Percentiles rank a stretch among this genome's conserved stretches.
Conservation (phyloP, 768 basidiomycete species). For the Tricholoma terreum region DNA sequence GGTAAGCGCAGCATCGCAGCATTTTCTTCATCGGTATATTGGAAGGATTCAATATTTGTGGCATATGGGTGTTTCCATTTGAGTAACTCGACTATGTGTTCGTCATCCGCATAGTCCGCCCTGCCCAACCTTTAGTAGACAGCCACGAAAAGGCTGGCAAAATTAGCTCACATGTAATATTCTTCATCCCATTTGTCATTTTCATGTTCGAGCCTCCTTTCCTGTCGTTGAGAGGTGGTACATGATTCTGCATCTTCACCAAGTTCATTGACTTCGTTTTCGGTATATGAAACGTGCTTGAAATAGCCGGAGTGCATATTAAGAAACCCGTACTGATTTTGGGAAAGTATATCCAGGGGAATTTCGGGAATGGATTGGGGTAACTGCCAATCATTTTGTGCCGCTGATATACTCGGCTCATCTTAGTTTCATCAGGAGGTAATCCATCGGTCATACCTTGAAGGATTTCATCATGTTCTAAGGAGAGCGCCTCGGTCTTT, state of each 20-base stretch:
- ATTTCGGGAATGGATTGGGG: constrained; percentile 57
- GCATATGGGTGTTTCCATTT: constrained; percentile 61
- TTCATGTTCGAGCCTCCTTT: constrained; percentile 56
- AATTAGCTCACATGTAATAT: constrained; percentile 66
- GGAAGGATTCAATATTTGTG: constrained; percentile 30
- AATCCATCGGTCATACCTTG: constrained; percentile 38
- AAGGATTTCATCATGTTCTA: constrained; percentile 58
- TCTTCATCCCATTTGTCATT: constrained; percentile 81
- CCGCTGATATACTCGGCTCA: constrained; percentile 44
- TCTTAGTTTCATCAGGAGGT: constrained; percentile 4
- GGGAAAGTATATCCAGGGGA: constrained; percentile 36
- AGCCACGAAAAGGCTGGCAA: neutral
- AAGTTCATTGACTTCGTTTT: constrained; percentile 82
- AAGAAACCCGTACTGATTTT: constrained; percentile 72
- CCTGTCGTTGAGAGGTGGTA: constrained; percentile 46
- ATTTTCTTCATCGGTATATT: constrained; percentile 74
- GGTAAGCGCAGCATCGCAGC: constrained; percentile 57
- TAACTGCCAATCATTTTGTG: constrained; percentile 75
- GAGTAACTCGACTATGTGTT: constrained; percentile 68
- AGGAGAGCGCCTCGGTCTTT: constrained; percentile 42
- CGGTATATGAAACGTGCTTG: constrained; percentile 63
- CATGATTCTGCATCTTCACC: constrained; percentile 64
- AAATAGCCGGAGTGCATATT: constrained; percentile 75
- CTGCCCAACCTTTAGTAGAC: constrained; percentile 32
- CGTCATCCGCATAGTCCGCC: constrained; percentile 79